Conservation (phyloP, 306 rosid genomes). For the Castanea mollissima region DNA sequence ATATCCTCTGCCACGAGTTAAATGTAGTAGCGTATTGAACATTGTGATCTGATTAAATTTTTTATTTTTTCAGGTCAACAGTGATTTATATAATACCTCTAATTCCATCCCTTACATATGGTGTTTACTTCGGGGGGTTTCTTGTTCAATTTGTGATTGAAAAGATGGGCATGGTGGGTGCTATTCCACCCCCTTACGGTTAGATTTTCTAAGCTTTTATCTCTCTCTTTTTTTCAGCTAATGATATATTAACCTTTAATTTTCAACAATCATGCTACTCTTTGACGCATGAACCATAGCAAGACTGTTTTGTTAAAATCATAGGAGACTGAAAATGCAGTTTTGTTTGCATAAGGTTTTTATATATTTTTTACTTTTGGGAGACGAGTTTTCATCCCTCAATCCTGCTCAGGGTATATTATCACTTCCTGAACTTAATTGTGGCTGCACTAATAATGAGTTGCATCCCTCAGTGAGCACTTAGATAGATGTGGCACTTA, state of each 20-base stretch:
- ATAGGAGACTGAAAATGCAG: background rate
- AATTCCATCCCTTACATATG: constrained; percentile 72
- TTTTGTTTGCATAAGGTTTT: background rate
- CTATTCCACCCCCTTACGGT: constrained; percentile 92
- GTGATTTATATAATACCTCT: constrained; percentile 68
- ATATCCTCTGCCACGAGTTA: background rate
- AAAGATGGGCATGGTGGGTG: constrained; percentile 99
- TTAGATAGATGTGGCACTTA: background rate
- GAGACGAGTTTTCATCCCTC: background rate
- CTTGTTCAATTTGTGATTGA: constrained; percentile 81
- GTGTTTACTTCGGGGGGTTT: constrained; percentile 90
- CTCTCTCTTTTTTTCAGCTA: background rate
- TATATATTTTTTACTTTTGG: background rate
- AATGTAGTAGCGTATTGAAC: background rate
- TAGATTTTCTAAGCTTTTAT: constrained; percentile 30
- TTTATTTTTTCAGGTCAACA: constrained; percentile 60
- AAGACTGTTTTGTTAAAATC: background rate
- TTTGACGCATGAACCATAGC: background rate
- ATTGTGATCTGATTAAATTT: constrained; percentile 11
- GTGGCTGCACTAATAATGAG: background rate
- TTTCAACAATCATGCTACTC: background rate
- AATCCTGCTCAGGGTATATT: background rate
- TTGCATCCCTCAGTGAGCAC: background rate
- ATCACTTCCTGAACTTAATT: background rate
- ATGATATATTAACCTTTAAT: background rate